These are phyloP conservation scores for Cornus controversa DNA, from an alignment of 148 eudicot species.

Conservation along the genomic window DNA sequence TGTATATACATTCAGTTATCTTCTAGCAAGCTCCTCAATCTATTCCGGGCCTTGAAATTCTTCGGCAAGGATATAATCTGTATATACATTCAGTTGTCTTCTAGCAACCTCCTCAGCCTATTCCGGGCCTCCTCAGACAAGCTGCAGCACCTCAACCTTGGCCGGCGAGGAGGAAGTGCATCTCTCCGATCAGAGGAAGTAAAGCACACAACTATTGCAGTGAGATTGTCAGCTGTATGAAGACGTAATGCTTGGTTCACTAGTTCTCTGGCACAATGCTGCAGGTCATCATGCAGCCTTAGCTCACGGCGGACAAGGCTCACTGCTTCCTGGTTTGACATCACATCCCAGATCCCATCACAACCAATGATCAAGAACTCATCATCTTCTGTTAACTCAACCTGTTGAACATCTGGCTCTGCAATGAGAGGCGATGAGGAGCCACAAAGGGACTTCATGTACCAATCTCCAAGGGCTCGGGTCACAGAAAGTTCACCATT, in stretches of 20 bases:
- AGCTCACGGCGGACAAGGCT: conserved; percentile 37
- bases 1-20: background rate
- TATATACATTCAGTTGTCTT: conserved; percentile 28
- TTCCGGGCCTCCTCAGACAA: conserved; percentile 48
- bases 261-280: conserved; percentile 43
- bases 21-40: conserved; percentile 33
- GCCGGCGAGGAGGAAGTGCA: conserved; percentile 24
- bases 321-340: conserved; percentile 56
- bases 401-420: conserved; percentile 44
- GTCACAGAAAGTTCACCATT: conserved; percentile 55
- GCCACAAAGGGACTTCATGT: conserved; percentile 44
- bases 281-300: conserved; percentile 38
- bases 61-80: background rate
- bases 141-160: conserved; percentile 33
- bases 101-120: conserved; percentile 34
- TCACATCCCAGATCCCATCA: conserved; percentile 65
- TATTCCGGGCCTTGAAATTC: background rate
- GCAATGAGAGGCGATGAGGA: conserved; percentile 42
- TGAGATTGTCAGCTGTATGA: conserved; percentile 45
- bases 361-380: conserved; percentile 62
- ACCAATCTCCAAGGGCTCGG: conserved; percentile 65
- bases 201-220: conserved; percentile 55
- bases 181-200: conserved; percentile 20
- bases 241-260: conserved; percentile 34
- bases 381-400: conserved; percentile 47